Evolutionary conservation across 2,329 filamentous ascomycete species (phyloP).

Genomic region (Ceratocystis ficicola): DNA sequence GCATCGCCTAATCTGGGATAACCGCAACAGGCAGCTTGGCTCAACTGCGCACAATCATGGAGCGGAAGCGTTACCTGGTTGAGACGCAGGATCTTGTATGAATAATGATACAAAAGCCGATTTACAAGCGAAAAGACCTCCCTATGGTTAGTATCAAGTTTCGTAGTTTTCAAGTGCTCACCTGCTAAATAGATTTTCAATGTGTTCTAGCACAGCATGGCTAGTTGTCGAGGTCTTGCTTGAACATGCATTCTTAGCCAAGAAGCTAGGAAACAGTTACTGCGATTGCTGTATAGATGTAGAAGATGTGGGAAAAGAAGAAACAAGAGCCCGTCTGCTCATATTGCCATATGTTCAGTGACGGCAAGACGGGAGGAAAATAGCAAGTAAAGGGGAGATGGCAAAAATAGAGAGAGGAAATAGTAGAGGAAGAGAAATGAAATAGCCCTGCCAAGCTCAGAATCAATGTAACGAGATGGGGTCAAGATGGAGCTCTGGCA

Average conservation of each 20-base stretch:
- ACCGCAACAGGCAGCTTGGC: background rate
- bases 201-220: too few relatives aligned
- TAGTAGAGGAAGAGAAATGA: background rate
- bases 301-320: background rate
- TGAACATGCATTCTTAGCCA: background rate
- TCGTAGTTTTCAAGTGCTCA: background rate
- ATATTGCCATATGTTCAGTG: background rate
- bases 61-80: background rate
- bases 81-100: background rate
- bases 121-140: background rate
- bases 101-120: background rate
- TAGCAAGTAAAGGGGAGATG: slow-evolving; percentile 4
- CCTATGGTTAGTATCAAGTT: background rate
- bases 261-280: background rate
- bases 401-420: background rate
- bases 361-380: too few relatives aligned
- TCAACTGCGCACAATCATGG: background rate
- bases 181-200: background rate
- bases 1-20: background rate
- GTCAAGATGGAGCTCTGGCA: too few relatives aligned
- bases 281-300: background rate
- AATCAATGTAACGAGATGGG: too few relatives aligned
- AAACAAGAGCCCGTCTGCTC: background rate
- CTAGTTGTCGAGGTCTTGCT: background rate
- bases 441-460: background rate